Evolutionary conservation across 2,329 filamentous ascomycete species (phyloP).

Genomic region (Bertia moriformis): DNA sequence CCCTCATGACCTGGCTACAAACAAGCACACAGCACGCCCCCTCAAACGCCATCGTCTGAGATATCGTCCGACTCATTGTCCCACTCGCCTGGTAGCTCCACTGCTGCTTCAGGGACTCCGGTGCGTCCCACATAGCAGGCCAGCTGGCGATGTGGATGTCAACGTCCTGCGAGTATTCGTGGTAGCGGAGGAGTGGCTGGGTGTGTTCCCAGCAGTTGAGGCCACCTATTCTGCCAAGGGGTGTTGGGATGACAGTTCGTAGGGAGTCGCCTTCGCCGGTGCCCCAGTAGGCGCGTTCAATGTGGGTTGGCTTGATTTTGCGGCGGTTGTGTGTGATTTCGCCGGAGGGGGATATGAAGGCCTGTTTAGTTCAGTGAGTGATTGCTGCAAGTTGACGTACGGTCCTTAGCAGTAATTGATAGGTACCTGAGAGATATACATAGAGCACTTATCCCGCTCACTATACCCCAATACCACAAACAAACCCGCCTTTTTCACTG

Average conservation of each 20-base stretch:
- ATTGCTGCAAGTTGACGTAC: background rate
- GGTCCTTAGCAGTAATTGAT: slow-evolving; percentile 1
- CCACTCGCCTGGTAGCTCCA: background rate
- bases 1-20: slow-evolving; percentile 10
- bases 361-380: slow-evolving; percentile 11
- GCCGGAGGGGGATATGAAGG: slow-evolving; percentile 32
- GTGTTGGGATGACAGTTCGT: slow-evolving; percentile 30
- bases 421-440: slow-evolving; percentile 34
- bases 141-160: slow-evolving; percentile 27
- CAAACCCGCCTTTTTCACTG: slow-evolving; percentile 24
- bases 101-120: background rate
- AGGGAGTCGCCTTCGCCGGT: slow-evolving; percentile 42
- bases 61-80: background rate
- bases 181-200: slow-evolving; percentile 29
- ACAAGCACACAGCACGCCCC: background rate
- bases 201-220: slow-evolving; percentile 44
- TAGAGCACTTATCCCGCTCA: slow-evolving; percentile 25
- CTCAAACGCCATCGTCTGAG: background rate
- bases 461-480: slow-evolving; percentile 32
- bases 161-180: slow-evolving; percentile 20
- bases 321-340: slow-evolving; percentile 27
- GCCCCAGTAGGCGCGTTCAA: slow-evolving; percentile 31
- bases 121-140: slow-evolving; percentile 16
- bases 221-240: slow-evolving; percentile 33
- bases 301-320: slow-evolving; percentile 28